Evolutionary conservation across 2,329 filamentous ascomycete species (phyloP).

Genomic region (Nigrograna mackinnonii): DNA sequence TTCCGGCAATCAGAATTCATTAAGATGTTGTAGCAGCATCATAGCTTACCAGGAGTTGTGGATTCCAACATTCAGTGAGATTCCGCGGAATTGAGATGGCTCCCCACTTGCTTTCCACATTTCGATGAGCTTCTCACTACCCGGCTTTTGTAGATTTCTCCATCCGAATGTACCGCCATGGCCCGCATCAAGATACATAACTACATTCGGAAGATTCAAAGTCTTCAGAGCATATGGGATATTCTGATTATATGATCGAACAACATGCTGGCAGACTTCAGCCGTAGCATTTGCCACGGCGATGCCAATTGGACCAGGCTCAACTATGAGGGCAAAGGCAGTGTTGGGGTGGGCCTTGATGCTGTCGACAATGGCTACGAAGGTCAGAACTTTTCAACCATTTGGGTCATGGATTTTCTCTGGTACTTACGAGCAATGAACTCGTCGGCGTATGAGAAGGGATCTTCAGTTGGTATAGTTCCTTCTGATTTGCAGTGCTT

Average conservation of each 20-base stretch:
- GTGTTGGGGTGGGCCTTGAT: conserved; percentile 52
- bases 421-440: conserved; percentile 47
- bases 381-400: not conserved
- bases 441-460: conserved; percentile 49
- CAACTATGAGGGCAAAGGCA: conserved; percentile 39
- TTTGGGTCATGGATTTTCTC: too few species aligned
- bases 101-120: conserved; percentile 48
- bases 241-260: conserved; percentile 56
- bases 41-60: conserved; percentile 52
- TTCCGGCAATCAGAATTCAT: not conserved
- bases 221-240: conserved; percentile 57
- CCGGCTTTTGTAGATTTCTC: conserved; percentile 54
- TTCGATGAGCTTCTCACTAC: conserved; percentile 46
- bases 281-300: conserved; percentile 59
- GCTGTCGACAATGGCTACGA: conserved; percentile 47
- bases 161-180: conserved; percentile 66
- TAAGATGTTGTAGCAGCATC: not conserved
- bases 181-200: conserved; percentile 63
- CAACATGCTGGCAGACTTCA: conserved; percentile 54
- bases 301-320: conserved; percentile 63
- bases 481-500: conserved; percentile 64
- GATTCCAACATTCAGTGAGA: conserved; percentile 57
- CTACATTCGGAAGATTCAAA: conserved; percentile 62
- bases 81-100: conserved; percentile 52
- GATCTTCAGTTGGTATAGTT: conserved; percentile 55